Conservation (phyloP, 2,329 filamentous ascomycete species). For the Exophiala alcalophila region DNA sequence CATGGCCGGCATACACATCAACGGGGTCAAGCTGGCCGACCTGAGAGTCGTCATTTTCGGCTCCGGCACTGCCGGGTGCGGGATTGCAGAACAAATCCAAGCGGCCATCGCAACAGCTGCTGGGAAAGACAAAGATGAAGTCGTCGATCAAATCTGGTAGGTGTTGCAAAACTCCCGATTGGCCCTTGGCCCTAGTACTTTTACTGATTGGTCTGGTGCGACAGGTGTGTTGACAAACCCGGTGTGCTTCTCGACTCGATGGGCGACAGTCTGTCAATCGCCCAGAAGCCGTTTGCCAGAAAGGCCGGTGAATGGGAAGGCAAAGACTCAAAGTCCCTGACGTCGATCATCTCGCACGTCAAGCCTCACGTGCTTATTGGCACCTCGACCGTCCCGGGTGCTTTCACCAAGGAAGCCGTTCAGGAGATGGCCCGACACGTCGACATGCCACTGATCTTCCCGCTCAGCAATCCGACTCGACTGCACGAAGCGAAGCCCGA, state of each 20-base stretch:
- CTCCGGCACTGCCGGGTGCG: slow-evolving; percentile 75
- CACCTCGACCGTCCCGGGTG: slow-evolving; percentile 72
- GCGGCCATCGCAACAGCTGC: slow-evolving; percentile 73
- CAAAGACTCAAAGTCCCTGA: slow-evolving; percentile 57
- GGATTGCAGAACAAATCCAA: slow-evolving; percentile 79
- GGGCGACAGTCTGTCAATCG: slow-evolving; percentile 59
- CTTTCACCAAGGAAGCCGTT: slow-evolving; percentile 73
- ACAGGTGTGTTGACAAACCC: slow-evolving; percentile 72
- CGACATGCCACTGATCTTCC: slow-evolving; percentile 72
- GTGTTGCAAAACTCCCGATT: no score
- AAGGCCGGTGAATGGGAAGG: slow-evolving; percentile 35
- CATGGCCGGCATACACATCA: slow-evolving; percentile 70
- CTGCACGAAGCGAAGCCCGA: slow-evolving; percentile 77
- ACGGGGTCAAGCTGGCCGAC: slow-evolving; percentile 63
- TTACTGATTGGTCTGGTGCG: no score
- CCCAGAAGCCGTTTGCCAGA: slow-evolving; percentile 69
- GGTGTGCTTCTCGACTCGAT: slow-evolving; percentile 68
- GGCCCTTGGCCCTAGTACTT: no score
- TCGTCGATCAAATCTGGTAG: slow-evolving; percentile 66
- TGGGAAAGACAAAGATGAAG: slow-evolving; percentile 67
- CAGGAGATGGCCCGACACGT: slow-evolving; percentile 72
- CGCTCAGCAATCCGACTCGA: slow-evolving; percentile 79
- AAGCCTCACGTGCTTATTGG: slow-evolving; percentile 80
- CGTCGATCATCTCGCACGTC: slow-evolving; percentile 65
- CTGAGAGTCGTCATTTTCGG: slow-evolving; percentile 74